Percentiles rank a stretch among this genome's conserved stretches.
phyloP scores from a whole-genome alignment of 805 yeast genomes.

The Wickerhamia fluorescens region DNA sequence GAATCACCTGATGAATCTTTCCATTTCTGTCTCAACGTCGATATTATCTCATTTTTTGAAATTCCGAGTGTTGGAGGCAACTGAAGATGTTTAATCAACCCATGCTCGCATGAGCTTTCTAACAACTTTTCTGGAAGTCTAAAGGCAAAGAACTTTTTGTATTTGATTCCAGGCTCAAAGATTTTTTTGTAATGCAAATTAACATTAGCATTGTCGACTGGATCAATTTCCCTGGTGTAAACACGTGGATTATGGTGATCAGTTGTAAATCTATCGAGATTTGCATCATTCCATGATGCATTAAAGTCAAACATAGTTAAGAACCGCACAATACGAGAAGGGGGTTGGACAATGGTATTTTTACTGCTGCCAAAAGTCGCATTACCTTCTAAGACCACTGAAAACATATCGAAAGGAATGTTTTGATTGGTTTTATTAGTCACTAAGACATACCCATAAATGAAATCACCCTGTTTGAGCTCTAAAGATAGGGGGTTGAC shows the following conservation, averaged over 20 bases:
- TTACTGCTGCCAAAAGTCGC: constrained; percentile 17
- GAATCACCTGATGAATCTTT: constrained; percentile 7
- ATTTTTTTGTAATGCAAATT: constrained; percentile 19
- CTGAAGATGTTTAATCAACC: constrained; percentile 30
- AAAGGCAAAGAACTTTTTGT: constrained; percentile 36
- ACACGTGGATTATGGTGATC: constrained; percentile 26
- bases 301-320: constrained; percentile 36
- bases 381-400: constrained; percentile 31
- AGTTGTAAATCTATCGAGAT: constrained; percentile 22
- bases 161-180: constrained; percentile 24
- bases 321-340: constrained; percentile 18
- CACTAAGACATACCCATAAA: constrained; percentile 30
- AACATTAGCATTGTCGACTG: constrained; percentile 22
- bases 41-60: constrained; percentile 21
- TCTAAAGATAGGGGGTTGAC: constrained; percentile 25
- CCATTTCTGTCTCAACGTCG: constrained; percentile 19
- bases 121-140: constrained; percentile 30
- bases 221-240: constrained; percentile 20
- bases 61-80: constrained; percentile 31
- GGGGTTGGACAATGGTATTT: constrained; percentile 11
- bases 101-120: constrained; percentile 30
- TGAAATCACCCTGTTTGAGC: constrained; percentile 29
- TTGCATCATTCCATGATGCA: constrained; percentile 34
- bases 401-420: constrained; percentile 34
- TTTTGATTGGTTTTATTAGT: constrained; percentile 18